phyloP scores from a whole-genome alignment of 2,329 filamentous ascomycete genomes.

The Ophiocordyceps camponoti-saundersi region DNA sequence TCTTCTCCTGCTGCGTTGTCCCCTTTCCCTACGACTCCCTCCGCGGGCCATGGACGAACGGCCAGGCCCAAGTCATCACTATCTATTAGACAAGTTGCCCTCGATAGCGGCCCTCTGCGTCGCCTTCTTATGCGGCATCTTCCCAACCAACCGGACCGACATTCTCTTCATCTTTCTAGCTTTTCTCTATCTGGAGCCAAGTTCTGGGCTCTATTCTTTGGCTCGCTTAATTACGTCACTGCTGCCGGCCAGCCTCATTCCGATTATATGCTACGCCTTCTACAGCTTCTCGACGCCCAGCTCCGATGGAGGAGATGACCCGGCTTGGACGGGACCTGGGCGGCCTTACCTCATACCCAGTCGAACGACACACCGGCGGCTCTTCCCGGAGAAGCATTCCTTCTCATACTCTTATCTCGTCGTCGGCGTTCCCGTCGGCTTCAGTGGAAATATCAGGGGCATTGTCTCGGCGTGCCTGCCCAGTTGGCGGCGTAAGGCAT shows the following conservation, averaged over 20 bases:
- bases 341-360: slow-evolving; percentile 45
- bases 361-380: slow-evolving; percentile 44
- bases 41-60: background rate
- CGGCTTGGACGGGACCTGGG: slow-evolving; percentile 2
- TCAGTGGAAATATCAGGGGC: slow-evolving; percentile 34
- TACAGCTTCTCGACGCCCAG: background rate
- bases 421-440: slow-evolving; percentile 50
- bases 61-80: background rate
- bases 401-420: slow-evolving; percentile 58
- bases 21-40: background rate
- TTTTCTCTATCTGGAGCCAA: background rate
- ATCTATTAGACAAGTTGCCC: background rate
- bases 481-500: slow-evolving; percentile 15
- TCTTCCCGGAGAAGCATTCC: slow-evolving; percentile 50
- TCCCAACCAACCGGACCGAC: background rate
- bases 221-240: background rate
- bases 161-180: background rate
- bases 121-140: background rate
- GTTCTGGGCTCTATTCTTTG: background rate
- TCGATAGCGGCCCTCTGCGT: background rate
- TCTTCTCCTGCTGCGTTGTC: background rate
- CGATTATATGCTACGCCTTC: background rate
- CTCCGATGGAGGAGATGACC: background rate
- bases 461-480: slow-evolving; percentile 30
- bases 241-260: background rate